Evolutionary conservation across 495 filamentous ascomycete species (phyloP).

Genomic region (Penicillium arizonense): DNA sequence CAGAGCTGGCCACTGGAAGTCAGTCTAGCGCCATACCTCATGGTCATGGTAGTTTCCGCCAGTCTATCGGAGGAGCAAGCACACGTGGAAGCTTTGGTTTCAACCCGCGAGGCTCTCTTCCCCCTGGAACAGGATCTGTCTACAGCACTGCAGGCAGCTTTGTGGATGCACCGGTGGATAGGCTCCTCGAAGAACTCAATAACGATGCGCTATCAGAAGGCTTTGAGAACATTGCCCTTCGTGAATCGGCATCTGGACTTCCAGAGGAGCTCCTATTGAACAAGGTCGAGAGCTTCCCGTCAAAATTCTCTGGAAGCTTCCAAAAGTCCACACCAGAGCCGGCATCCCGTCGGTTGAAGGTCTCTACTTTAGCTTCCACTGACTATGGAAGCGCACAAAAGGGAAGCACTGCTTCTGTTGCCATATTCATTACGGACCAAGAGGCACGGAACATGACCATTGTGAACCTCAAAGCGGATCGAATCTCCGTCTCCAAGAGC

Average conservation of each 20-base stretch:
- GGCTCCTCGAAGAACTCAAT: slow-evolving; percentile 69
- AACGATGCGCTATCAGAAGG: slow-evolving; percentile 62
- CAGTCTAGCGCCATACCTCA: slow-evolving; percentile 44
- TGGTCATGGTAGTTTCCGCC: slow-evolving; percentile 50
- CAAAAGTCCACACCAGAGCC: slow-evolving; percentile 50
- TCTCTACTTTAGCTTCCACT: slow-evolving; percentile 63
- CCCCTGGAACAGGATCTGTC: slow-evolving; percentile 39
- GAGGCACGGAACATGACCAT: slow-evolving; percentile 66
- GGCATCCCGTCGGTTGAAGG: slow-evolving; percentile 48
- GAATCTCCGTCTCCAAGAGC: slow-evolving; percentile 30
- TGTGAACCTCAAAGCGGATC: slow-evolving; percentile 54
- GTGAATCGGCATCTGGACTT: slow-evolving; percentile 67
- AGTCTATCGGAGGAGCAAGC: slow-evolving; percentile 73
- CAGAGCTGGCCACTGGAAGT: slow-evolving; percentile 59
- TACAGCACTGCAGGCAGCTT: slow-evolving; percentile 52
- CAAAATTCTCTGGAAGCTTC: slow-evolving; percentile 57
- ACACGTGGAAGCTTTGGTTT: slow-evolving; percentile 59
- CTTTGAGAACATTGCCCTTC: slow-evolving; percentile 67
- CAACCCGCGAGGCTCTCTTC: slow-evolving; percentile 41
- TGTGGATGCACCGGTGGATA: slow-evolving; percentile 67
- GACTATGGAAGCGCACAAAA: slow-evolving; percentile 35
- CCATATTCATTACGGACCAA: slow-evolving; percentile 67
- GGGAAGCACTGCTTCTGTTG: slow-evolving; percentile 42
- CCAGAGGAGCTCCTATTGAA: slow-evolving; percentile 71
- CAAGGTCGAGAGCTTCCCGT: slow-evolving; percentile 68